Conservation (phyloP, 129 eudicot species). For the Glebionis coronaria region DNA sequence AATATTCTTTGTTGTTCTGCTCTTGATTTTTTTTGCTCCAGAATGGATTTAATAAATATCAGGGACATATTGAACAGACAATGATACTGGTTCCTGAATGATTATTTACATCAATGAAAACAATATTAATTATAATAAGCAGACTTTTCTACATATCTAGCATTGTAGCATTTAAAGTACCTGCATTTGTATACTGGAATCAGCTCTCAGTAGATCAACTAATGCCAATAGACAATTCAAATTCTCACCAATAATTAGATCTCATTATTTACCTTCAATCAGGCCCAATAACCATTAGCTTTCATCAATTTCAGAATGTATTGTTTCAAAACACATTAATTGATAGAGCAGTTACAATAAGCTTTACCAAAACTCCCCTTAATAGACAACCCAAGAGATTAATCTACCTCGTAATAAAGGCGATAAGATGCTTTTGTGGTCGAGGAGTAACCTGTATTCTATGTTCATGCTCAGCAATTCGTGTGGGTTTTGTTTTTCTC, state of each 20-base stretch:
- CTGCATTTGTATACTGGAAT: constrained; percentile 68
- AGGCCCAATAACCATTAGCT: constrained; percentile 90
- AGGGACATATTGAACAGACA: constrained; percentile 39
- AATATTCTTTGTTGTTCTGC: constrained; percentile 28
- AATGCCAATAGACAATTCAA: constrained; percentile 63
- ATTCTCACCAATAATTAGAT: constrained; percentile 82
- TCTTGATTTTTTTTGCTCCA: constrained; percentile 81
- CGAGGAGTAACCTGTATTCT: no score
- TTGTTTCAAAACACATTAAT: no score
- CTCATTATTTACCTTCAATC: constrained; percentile 90
- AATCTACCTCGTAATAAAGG: no score
- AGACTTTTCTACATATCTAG: background rate
- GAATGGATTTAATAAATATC: constrained; percentile 49
- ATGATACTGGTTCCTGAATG: constrained; percentile 32
- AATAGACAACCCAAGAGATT: no score
- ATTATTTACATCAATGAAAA: constrained; percentile 1
- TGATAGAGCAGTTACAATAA: no score
- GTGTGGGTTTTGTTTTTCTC: no score
- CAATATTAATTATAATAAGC: background rate
- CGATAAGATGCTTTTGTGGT: no score
- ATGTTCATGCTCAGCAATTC: no score
- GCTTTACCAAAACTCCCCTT: no score
- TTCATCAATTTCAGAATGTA: constrained; percentile 77
- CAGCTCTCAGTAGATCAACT: constrained; percentile 73
- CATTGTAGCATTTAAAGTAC: constrained; percentile 36